A percentile compares a stretch with the other conserved stretches of the same genome.
Evolutionary conservation across 202 grass and related monocot species (phyloP).

Genomic region (Brachypodium distachyon): DNA sequence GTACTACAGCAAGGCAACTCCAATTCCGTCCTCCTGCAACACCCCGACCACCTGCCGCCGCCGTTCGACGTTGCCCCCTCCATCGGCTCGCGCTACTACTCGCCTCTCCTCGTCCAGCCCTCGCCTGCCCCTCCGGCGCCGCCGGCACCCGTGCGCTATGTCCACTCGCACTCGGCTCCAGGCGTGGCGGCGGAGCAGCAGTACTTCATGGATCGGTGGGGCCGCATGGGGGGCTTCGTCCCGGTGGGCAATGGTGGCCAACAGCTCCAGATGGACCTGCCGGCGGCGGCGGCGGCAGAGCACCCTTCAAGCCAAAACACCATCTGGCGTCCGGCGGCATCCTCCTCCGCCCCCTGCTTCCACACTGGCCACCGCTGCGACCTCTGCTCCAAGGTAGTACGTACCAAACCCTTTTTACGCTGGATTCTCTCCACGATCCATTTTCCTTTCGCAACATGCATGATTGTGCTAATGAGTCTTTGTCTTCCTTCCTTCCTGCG

Average conservation of each 20-base stretch:
- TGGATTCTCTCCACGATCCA: not conserved
- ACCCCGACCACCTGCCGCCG: not conserved
- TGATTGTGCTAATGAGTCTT: not conserved
- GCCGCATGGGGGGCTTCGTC: slow-evolving; percentile 2
- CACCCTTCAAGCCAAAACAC: slow-evolving; percentile 70
- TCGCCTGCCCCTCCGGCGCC: not conserved
- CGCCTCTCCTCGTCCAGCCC: slow-evolving; percentile 17
- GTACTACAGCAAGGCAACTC: not conserved
- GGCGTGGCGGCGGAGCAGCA: slow-evolving; percentile 21
- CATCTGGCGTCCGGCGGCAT: slow-evolving; percentile 20
- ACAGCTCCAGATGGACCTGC: not conserved
- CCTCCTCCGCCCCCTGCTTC: slow-evolving; percentile 17
- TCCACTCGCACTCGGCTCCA: not conserved
- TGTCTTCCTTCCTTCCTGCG: not conserved
- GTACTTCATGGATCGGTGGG: slow-evolving; percentile 33
- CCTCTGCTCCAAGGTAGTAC: slow-evolving; percentile 39
- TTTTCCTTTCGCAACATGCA: not conserved
- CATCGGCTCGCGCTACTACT: slow-evolving; percentile 17
- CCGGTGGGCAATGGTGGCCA: not conserved
- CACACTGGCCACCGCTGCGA: slow-evolving; percentile 31
- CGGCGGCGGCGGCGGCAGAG: slow-evolving; percentile 24
- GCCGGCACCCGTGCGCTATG: slow-evolving; percentile 9
- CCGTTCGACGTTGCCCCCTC: slow-evolving; percentile 5
- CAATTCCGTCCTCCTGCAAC: not conserved
- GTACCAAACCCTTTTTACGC: not conserved